Evolutionary conservation across 2,329 filamentous ascomycete genomes (phyloP).

Genomic region (Venturiaceae sp.): DNA sequence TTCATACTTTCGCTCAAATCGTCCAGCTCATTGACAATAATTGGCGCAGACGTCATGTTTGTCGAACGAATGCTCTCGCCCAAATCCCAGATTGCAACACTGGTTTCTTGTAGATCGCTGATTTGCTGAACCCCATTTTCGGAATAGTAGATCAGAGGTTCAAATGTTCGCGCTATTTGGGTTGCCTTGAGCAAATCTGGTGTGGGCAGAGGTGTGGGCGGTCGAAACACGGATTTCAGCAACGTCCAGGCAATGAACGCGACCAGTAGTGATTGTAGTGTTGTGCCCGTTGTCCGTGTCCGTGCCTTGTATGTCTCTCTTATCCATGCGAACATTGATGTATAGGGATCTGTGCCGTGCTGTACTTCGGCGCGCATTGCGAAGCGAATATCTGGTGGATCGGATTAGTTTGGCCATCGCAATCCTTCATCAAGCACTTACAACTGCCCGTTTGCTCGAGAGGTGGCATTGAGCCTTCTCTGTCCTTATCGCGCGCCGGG

Average conservation of each 20-base stretch:
- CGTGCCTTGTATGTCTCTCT: conserved; percentile 49
- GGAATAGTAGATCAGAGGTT: conserved; percentile 90
- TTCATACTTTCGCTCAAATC: conserved; percentile 79
- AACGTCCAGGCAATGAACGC: conserved; percentile 55
- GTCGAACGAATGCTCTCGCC: conserved; percentile 81
- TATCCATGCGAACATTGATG: conserved; percentile 57
- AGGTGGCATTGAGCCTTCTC: conserved; percentile 11
- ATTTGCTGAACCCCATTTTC: conserved; percentile 83
- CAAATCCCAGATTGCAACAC: conserved; percentile 89
- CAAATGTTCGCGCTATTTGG: conserved; percentile 79
- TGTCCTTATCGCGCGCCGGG: conserved; percentile 2
- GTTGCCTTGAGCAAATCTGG: conserved; percentile 88
- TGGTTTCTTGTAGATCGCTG: conserved; percentile 79
- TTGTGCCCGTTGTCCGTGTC: conserved; percentile 60
- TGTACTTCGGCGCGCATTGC: conserved; percentile 80
- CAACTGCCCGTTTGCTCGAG: conserved; percentile 38
- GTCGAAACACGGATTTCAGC: conserved; percentile 57
- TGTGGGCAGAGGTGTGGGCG: conserved; percentile 55
- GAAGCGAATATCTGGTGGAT: conserved; percentile 67
- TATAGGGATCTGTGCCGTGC: conserved; percentile 76
- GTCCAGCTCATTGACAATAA: conserved; percentile 80
- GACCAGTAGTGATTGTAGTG: conserved; percentile 52
- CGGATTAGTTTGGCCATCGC: conserved; percentile 21
- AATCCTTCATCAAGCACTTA: conserved; percentile 23
- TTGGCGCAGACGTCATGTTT: conserved; percentile 81